Percentiles rank a stretch among this genome's conserved stretches.
Evolutionary conservation across 768 basidiomycete species (phyloP).

Genomic region (Lentinula guzmanii): DNA sequence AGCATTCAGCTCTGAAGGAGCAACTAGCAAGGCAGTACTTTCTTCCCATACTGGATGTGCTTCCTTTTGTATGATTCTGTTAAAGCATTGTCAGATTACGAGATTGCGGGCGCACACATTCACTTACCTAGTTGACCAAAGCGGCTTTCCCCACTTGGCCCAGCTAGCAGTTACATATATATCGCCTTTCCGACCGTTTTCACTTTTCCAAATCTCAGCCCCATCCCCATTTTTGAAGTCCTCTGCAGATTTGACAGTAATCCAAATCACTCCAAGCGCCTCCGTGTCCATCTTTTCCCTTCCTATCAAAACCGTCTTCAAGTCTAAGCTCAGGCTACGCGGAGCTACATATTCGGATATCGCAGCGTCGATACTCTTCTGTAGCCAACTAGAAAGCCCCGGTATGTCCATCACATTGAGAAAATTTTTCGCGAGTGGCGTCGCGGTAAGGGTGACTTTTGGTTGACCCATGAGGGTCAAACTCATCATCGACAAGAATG

Average conservation of each 20-base stretch:
- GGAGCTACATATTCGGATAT: conserved; percentile 63
- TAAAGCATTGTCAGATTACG: not conserved
- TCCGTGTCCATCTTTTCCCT: conserved; percentile 59
- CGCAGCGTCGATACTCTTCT: conserved; percentile 59
- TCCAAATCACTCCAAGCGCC: conserved; percentile 57
- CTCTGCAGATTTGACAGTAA: conserved; percentile 58
- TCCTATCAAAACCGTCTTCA: conserved; percentile 58
- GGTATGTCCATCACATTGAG: conserved; percentile 79
- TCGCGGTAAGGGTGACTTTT: conserved; percentile 54
- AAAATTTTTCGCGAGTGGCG: conserved; percentile 56
- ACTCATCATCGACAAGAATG: conserved; percentile 44
- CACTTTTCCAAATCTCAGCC: conserved; percentile 22
- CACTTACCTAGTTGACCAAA: conserved; percentile 57
- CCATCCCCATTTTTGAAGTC: conserved; percentile 38
- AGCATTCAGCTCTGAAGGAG: conserved; percentile 58
- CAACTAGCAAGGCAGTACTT: conserved; percentile 55
- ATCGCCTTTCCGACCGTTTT: conserved; percentile 30
- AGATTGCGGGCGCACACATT: not conserved
- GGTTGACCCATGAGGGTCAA: conserved; percentile 71
- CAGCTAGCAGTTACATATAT: conserved; percentile 63
- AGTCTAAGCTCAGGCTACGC: conserved; percentile 61
- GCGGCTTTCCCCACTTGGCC: conserved; percentile 54
- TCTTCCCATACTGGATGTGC: conserved; percentile 67
- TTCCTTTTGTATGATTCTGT: conserved; percentile 56
- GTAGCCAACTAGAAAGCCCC: conserved; percentile 61